A percentile compares a stretch with the other conserved stretches of the same genome.
These are phyloP conservation scores for Boletus reticulatus DNA, from an alignment of 768 basidiomycete species.

Conservation along the genomic window DNA sequence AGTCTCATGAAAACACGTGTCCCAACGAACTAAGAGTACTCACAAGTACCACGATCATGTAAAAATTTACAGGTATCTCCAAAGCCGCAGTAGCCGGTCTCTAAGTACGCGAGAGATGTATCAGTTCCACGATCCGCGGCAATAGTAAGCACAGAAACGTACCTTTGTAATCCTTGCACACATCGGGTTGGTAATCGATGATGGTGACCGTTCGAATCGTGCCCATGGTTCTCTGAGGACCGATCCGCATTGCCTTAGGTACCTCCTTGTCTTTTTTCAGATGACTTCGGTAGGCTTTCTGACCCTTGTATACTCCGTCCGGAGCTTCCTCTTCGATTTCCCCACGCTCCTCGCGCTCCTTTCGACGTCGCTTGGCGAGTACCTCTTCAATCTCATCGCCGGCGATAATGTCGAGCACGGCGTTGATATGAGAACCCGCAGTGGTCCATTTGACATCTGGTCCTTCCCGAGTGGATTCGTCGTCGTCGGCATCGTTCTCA, in stretches of 20 bases:
- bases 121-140: slow-evolving; percentile 18
- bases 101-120: slow-evolving; percentile 38
- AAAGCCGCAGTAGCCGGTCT: slow-evolving; percentile 98
- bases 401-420: slow-evolving; percentile 73
- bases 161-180: slow-evolving; percentile 99
- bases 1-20: slow-evolving; percentile 3
- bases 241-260: slow-evolving; percentile 85
- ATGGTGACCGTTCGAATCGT: slow-evolving; percentile 95
- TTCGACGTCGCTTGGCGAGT: slow-evolving; percentile 64
- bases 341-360: slow-evolving; percentile 49
- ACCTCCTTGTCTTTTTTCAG: slow-evolving; percentile 81
- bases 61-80: slow-evolving; percentile 99
- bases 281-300: slow-evolving; percentile 76
- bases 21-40: slow-evolving; percentile 31
- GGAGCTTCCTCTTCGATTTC: slow-evolving; percentile 58
- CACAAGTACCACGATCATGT: slow-evolving; percentile 95
- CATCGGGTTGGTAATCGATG: slow-evolving; percentile 97
- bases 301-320: slow-evolving; percentile 84
- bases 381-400: slow-evolving; percentile 80
- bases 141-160: slow-evolving; percentile 28
- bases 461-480: slow-evolving; percentile 41
- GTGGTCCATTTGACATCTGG: slow-evolving; percentile 79
- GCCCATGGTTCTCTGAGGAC: slow-evolving; percentile 68
- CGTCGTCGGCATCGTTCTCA: slow-evolving; percentile 44
- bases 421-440: slow-evolving; percentile 69